Evolutionary conservation across 2,329 filamentous ascomycete genomes (phyloP), one percentile per base, ranked within the genome.

Genomic region (Epichloe brachyelytri): DNA sequence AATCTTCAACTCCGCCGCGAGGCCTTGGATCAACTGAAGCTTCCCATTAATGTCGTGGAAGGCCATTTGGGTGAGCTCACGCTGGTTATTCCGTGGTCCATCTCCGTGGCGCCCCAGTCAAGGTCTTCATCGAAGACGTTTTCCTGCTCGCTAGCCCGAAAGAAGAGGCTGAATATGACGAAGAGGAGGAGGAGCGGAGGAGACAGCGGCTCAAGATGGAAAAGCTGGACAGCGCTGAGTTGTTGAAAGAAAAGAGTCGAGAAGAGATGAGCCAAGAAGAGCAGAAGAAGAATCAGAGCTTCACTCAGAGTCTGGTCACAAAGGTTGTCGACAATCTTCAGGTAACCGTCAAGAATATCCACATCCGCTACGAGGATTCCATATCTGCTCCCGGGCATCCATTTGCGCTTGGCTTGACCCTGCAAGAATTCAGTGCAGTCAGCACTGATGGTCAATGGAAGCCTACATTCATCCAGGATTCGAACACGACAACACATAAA

Each of bases 241-340:
- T 99, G 56, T 72, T 98, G 57, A 95, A 95, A 66, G 91, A 97
- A 63, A 80, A 86, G 49, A 94, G 86, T 55, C 83, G 85, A n/a
- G 91, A 95, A 65, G 90, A 91, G 44, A 83, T 97, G 76, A 95
- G 86, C 62, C 82, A 84, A 57, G 93, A 98, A 65, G 93, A 99
- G 65, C 88, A 97, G 67, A 86, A 95, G 68, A 95, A 95, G 71
- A 96, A 87, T 65, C 91, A 98, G 73, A 96, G 88, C 68, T 98
- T 99, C 63, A 96, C 90, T 4, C 85, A 95, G 60, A 97, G 90
- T 65, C 70, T 99, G 58, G 83, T 91, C 46, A 95, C 91, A 38
- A 95, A 95, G 60, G 95, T 99, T 62, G 88, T 97, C 63, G 93
- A 98, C 75, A 99, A 99, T 63, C 76, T 99, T 40, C 93, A 99